Percentiles rank a stretch among this genome's conserved stretches.
phyloP scores from a whole-genome alignment of 2,329 filamentous ascomycete genomes.

The Penicillium verrucosum region DNA sequence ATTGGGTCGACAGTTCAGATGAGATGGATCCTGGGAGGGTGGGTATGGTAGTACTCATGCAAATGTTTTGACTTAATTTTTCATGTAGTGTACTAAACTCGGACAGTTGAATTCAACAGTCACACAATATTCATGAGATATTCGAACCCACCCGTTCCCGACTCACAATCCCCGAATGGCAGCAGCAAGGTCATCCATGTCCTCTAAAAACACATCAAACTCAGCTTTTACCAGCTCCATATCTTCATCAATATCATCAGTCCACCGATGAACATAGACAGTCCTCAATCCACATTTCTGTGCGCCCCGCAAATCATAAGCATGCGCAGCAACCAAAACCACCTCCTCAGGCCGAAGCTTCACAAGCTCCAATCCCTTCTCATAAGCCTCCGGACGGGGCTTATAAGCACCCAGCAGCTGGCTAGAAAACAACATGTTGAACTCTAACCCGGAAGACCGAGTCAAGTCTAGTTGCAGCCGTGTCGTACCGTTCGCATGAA shows the following conservation, averaged over 20 bases:
- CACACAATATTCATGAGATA: not conserved
- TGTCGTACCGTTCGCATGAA: conserved; percentile 55
- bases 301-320: conserved; percentile 53
- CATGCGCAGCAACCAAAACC: conserved; percentile 55
- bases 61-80: too few relatives aligned
- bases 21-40: too few relatives aligned
- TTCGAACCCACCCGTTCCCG: too few relatives aligned
- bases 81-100: not conserved
- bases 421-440: conserved; percentile 54
- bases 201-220: conserved; percentile 39
- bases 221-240: conserved; percentile 42
- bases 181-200: conserved; percentile 17
- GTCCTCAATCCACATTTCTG: conserved; percentile 50
- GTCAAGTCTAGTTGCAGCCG: conserved; percentile 54
- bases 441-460: conserved; percentile 47
- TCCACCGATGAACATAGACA: conserved; percentile 53
- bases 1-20: too few relatives aligned
- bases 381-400: conserved; percentile 49
- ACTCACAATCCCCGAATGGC: conserved; percentile 4
- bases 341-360: conserved; percentile 47
- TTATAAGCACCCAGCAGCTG: conserved; percentile 52
- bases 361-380: conserved; percentile 46
- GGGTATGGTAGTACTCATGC: too few relatives aligned
- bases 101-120: not conserved
- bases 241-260: conserved; percentile 52